Percentiles rank a stretch among this genome's conserved stretches.
Conservation (phyloP, 2,329 filamentous ascomycete genomes). For the Pyrenophora teres region DNA sequence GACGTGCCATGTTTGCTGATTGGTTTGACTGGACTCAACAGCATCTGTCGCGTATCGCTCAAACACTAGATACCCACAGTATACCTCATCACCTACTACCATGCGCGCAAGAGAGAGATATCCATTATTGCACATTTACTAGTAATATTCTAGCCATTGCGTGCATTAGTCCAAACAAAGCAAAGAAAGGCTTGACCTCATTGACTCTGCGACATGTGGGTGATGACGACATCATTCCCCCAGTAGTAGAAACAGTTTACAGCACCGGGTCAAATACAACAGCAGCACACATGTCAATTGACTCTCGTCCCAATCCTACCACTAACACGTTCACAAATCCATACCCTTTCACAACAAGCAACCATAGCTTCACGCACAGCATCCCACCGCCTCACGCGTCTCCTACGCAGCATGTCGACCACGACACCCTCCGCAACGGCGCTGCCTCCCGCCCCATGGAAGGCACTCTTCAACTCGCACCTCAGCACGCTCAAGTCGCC, state of each 20-base stretch:
- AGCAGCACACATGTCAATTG: no score
- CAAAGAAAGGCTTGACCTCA: constrained; percentile 9
- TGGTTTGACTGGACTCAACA: no score
- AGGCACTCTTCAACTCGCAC: constrained; percentile 55
- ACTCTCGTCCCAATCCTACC: no score
- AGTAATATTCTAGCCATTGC: background rate
- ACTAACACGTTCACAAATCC: background rate
- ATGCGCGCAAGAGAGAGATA: no score
- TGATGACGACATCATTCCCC: constrained; percentile 29
- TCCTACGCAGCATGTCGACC: constrained; percentile 53
- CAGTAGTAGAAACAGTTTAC: no score
- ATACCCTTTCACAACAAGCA: constrained; percentile 18
- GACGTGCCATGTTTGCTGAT: no score
- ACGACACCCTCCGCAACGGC: constrained; percentile 46
- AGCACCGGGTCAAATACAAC: no score
- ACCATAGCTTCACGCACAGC: constrained; percentile 48
- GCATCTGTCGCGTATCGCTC: no score
- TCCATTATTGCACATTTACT: no score
- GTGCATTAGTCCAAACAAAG: background rate
- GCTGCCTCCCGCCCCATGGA: constrained; percentile 58
- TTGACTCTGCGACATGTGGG: constrained; percentile 12
- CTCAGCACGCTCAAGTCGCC: constrained; percentile 55
- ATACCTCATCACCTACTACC: no score
- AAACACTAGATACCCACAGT: no score
- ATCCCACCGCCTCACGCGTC: constrained; percentile 46